Evolutionary conservation across 2,329 filamentous ascomycete genomes (phyloP), one percentile per base, ranked within the genome.

Genomic region (Aspergillus persii): DNA sequence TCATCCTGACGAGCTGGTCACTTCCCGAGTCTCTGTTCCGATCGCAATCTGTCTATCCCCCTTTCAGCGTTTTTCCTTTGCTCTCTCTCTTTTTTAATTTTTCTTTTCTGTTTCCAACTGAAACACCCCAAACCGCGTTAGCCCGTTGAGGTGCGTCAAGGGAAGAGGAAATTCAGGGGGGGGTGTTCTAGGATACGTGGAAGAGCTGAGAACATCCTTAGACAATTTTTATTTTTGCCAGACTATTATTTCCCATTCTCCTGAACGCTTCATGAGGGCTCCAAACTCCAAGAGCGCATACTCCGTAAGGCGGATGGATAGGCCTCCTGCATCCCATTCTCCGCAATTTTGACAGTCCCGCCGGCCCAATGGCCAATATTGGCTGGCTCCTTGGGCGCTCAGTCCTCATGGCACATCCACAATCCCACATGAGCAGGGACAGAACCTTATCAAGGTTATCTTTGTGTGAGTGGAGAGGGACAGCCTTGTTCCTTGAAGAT

Each of bases 331-430:
- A 62, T 53, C 59, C 52, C 44, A 47, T 66, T 65, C 64, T 67
- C 65, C 63, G 65, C 65, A 41, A 65, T 58, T 67, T 23, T 59
- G 60, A 66, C 63, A 62, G 65, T 61, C 63, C 65, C 65, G 65
- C 63, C 50, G 54, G 46, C 59, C 57, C 54, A 61, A 63, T 65
- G 60, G 18, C 18, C 18, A 23, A 23, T 23, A 23, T 23, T 23
- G 18, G 18, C 58, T 64, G 64, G 64, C 58, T 61, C 59, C 56
- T 60, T 54, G 53, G 53, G 52, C 56, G 60, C 62, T 64, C 58
- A 61, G 59, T 56, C 63, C 62, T 67, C 62, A 65, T 66, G 65
- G 63, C 65, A 66, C 65, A 67, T 67, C 65, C 65, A 67, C 65
- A 66, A 63, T 66, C 59, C 65, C 65, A 67, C 65, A 66, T 61